Evolutionary conservation across 306 rosid genomes (phyloP), one percentile per base, ranked within the genome.

Genomic region (Prunus armeniaca): DNA sequence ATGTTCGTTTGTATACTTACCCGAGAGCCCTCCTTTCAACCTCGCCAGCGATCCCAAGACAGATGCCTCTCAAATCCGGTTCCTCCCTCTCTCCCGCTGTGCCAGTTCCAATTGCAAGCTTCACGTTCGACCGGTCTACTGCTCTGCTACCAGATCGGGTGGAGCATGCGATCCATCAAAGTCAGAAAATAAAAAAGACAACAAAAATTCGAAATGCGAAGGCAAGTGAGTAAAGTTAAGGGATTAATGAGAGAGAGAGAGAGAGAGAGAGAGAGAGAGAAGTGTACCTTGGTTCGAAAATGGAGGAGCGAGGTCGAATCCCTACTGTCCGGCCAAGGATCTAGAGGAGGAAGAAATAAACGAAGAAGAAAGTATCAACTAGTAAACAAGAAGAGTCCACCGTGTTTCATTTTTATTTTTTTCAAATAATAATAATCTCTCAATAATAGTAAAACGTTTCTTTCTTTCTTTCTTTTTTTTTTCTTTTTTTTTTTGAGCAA

Each of bases 251-350:
- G 69, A 50, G 61, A 57, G 25, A 27, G 50, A 46, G 52, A 12
- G 52, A 12, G 61, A 47, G 17, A 49, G 17, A 47, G 51, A 12
- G 24, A 15, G 25, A 2, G 7, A 3, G 58, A 2, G 14, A 45
- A 46, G 25, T 34, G 3, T 62, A 74, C 78, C 78, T 46, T 8
- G 69, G 6, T 5, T 43, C 10, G 58, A 45, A 46, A 47, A 6
- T 28, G 78, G 78, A 74, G 22, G 78, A 73, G 69, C 77, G 60
- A 61, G 49, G 68, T 72, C 66, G 55, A 72, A 72, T 72, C 76
- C 76, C 55, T 41, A 41, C 41, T 6, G 46, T 18, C 77, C 77
- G 69, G 60, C 69, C 69, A 25, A 61, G 69, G 69, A 73, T 73
- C 69, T 61, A 27, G 49, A 27, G 56, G 57, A 60, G 58, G 7